These are phyloP conservation scores for Zygosaccharomyces sapae DNA, from an alignment of 1,139 yeast species.

Conservation along the genomic window DNA sequence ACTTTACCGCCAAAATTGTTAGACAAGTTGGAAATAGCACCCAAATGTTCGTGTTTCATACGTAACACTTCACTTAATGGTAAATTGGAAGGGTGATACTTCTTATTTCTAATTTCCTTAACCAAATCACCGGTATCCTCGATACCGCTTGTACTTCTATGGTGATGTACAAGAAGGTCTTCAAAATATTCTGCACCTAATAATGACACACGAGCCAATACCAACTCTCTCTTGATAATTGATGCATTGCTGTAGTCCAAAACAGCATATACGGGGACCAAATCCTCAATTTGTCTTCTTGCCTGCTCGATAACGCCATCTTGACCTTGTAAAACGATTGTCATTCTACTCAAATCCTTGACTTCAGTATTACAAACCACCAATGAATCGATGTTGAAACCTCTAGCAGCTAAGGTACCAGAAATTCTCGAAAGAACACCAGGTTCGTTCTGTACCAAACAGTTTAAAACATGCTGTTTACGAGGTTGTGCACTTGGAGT, in stretches of 20 bases:
- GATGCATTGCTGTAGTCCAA: slow-evolving; percentile 89
- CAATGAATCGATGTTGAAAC: slow-evolving; percentile 93
- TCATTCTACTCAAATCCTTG: slow-evolving; percentile 92
- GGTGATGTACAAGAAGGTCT: slow-evolving; percentile 86
- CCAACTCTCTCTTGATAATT: slow-evolving; percentile 83
- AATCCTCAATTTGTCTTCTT: slow-evolving; percentile 95
- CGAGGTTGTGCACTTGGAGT: slow-evolving; percentile 58
- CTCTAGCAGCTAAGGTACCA: slow-evolving; percentile 95
- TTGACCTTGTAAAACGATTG: slow-evolving; percentile 89
- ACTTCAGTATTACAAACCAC: slow-evolving; percentile 97
- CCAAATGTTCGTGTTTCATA: slow-evolving; percentile 85
- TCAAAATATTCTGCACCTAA: slow-evolving; percentile 97
- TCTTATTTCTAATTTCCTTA: slow-evolving; percentile 43
- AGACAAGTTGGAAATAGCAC: slow-evolving; percentile 75
- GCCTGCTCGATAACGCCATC: slow-evolving; percentile 98
- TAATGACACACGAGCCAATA: slow-evolving; percentile 85
- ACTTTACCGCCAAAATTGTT: slow-evolving; percentile 88
- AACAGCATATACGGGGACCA: slow-evolving; percentile 97
- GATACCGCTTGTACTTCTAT: slow-evolving; percentile 37
- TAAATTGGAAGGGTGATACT: slow-evolving; percentile 80
- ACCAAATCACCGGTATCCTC: slow-evolving; percentile 23
- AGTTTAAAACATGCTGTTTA: slow-evolving; percentile 86
- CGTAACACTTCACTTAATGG: slow-evolving; percentile 90
- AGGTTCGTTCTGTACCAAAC: slow-evolving; percentile 97
- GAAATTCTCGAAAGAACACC: slow-evolving; percentile 93